Conservation (phyloP, 345 rosid species). For the Jatropha curcas region DNA sequence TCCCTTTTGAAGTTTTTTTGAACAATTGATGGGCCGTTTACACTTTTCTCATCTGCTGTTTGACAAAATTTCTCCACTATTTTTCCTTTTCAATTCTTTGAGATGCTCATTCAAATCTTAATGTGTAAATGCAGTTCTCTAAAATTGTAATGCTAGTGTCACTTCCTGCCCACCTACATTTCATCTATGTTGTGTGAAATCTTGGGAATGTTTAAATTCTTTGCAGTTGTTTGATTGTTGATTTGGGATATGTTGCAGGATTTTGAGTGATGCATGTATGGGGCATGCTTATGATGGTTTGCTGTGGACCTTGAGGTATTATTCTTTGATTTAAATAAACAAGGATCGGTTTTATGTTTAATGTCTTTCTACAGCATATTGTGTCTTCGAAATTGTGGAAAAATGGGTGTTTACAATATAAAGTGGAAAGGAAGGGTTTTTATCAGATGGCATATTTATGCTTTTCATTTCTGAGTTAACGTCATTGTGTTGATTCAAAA, state of each 20-base stretch:
- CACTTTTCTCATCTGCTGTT: not conserved
- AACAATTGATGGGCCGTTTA: not conserved
- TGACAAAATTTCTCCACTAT: not conserved
- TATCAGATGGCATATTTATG: not conserved
- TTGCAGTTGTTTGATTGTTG: slow-evolving; percentile 13
- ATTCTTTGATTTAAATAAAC: slow-evolving; percentile 13
- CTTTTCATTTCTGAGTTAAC: not conserved
- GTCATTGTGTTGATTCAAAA: not conserved
- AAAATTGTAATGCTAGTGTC: not conserved
- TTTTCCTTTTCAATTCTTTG: not conserved
- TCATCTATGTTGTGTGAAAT: not conserved
- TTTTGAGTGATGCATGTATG: slow-evolving; percentile 72
- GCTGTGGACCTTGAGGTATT: slow-evolving; percentile 88
- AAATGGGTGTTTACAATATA: not conserved
- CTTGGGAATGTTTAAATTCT: not conserved
- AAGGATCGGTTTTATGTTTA: not conserved
- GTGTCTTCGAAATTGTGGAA: not conserved
- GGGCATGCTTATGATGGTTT: slow-evolving; percentile 77
- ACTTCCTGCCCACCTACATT: not conserved
- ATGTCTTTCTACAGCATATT: not conserved
- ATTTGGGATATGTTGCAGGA: slow-evolving; percentile 47
- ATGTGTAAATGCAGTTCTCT: not conserved
- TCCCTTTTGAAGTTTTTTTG: not conserved
- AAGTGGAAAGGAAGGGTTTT: not conserved
- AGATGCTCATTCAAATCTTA: not conserved